These are phyloP conservation scores for Coemansia sp. DNA, from an alignment of 192 early-diverging fungal genomes.

Conservation along the genomic window DNA sequence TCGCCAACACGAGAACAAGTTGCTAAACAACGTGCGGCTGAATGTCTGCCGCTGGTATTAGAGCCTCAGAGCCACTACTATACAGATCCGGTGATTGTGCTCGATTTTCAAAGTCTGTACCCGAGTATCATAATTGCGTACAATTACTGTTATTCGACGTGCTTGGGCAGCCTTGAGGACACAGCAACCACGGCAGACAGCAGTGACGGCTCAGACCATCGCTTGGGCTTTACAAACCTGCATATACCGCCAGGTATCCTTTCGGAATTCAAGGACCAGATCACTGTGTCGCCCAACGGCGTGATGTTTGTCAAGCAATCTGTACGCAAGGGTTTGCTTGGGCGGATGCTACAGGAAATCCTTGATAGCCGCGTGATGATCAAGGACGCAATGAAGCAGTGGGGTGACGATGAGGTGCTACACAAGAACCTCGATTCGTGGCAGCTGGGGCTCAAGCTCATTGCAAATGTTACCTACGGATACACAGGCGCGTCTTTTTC, in stretches of 20 bases:
- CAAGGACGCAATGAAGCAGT: constrained; percentile 79
- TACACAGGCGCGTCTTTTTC: constrained; percentile 83
- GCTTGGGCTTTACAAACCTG: constrained; percentile 67
- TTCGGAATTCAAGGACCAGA: constrained; percentile 63
- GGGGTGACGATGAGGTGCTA: constrained; percentile 41
- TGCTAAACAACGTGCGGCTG: constrained; percentile 68
- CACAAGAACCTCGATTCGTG: constrained; percentile 72
- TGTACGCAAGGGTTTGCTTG: constrained; percentile 77
- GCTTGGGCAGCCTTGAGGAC: constrained; percentile 63
- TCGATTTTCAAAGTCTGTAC: constrained; percentile 94
- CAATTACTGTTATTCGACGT: constrained; percentile 94
- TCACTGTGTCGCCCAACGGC: constrained; percentile 81
- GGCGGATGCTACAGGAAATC: constrained; percentile 81
- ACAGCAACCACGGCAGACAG: constrained; percentile 8
- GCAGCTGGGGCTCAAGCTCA: constrained; percentile 84
- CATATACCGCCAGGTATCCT: constrained; percentile 65
- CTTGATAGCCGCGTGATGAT: constrained; percentile 90
- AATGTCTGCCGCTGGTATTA: constrained; percentile 86
- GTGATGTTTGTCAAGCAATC: constrained; percentile 80
- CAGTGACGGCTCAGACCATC: constrained; percentile 27
- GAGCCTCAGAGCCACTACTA: constrained; percentile 86
- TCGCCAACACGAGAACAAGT: constrained; percentile 79
- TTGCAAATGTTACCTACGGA: constrained; percentile 94
- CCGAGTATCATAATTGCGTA: constrained; percentile 97
- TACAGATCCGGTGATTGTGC: constrained; percentile 78